Evolutionary conservation across 2,329 filamentous ascomycete genomes (phyloP).

Genomic region (Coniochaeta ligniaria): DNA sequence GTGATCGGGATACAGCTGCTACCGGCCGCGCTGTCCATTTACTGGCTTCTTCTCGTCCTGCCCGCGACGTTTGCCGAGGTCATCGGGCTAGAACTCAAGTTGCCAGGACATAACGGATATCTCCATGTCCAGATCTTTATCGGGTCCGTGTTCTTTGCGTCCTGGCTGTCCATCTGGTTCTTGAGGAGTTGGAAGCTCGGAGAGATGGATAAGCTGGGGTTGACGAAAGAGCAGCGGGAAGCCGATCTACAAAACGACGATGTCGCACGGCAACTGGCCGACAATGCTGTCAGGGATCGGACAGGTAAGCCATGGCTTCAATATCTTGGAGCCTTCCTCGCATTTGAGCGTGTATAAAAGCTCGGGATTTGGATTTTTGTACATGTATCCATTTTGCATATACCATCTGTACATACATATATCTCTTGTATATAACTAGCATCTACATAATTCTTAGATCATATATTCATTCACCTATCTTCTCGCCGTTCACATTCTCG

Average conservation of each 20-base stretch:
- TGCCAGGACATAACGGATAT: constrained; percentile 35
- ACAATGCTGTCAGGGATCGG: neutral
- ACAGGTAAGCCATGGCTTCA: neutral
- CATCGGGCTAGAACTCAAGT: constrained; percentile 51
- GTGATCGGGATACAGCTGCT: constrained; percentile 64
- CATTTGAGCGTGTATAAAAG: constrained; percentile 11
- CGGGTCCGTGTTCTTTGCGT: constrained; percentile 52
- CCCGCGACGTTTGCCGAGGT: constrained; percentile 64
- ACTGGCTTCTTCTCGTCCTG: constrained; percentile 64
- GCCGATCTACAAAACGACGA: constrained; percentile 18
- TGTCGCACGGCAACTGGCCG: constrained; percentile 6
- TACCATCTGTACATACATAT: neutral
- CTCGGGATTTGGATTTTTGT: neutral
- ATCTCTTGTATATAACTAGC: neutral
- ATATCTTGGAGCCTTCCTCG: constrained; percentile 11
- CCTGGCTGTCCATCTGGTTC: constrained; percentile 39
- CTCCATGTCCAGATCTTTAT: constrained; percentile 50
- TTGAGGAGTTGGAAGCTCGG: constrained; percentile 35
- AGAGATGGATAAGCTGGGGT: constrained; percentile 23
- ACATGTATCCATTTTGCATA: constrained; percentile 1
- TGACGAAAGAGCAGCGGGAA: constrained; percentile 20
- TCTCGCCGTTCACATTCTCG: neutral
- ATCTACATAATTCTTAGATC: neutral
- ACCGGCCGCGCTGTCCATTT: constrained; percentile 60
- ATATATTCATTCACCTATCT: neutral